Base-by-base conservation (phyloP, 176 grass and related monocot species). In the Oryza officinalis region DNA sequence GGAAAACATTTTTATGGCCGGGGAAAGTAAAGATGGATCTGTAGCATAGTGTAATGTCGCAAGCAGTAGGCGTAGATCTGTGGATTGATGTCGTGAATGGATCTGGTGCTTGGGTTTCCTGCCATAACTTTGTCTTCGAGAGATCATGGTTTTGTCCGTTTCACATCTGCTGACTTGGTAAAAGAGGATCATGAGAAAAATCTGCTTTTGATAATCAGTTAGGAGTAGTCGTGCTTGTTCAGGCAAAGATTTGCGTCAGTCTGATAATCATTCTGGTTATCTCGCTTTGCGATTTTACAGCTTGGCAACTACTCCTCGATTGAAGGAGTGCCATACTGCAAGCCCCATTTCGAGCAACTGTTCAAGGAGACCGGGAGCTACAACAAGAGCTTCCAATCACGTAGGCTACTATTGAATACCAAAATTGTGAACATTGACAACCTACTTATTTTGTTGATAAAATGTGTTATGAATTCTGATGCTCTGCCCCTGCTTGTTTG, bases 271-370 rank as follows among this genome's bases (percentile, higher is more conserved):
- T 2, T 5, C 1, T 81, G 10, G 47, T 13, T 27, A 11, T 80
- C 22, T 69, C 43, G 65, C 79, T 84, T 84, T 50, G 41, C 22
- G 47, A 31, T 84, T 47, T 54, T 30, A 45, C 76, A 99, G 93
- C 75, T 89, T 45, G 90, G 89, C 85, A 99, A 88, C 78, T 96
- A 90, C 82, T 99, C 91, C 78, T 99, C 96, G 15, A 77, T 96
- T 13, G 93, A 96, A 72, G 93, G 96, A 12, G 91, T 90, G 28
- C 89, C 92, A 5, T 99, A 99, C 84, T 99, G 96, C 87, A 99
- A 96, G 81, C 71, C 96, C 77, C 96, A 99, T 89, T 99, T 92
- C 83, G 89, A 93, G 75, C 93, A 96, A 71, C 91, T 96, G 28
- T 96, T 92, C 87, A 96, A 96, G 63, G 93, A 95, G 87, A 86